Evolutionary conservation across 2,329 filamentous ascomycete genomes (phyloP), one percentile per base, ranked within the genome.

Genomic region (Dothistroma pini): DNA sequence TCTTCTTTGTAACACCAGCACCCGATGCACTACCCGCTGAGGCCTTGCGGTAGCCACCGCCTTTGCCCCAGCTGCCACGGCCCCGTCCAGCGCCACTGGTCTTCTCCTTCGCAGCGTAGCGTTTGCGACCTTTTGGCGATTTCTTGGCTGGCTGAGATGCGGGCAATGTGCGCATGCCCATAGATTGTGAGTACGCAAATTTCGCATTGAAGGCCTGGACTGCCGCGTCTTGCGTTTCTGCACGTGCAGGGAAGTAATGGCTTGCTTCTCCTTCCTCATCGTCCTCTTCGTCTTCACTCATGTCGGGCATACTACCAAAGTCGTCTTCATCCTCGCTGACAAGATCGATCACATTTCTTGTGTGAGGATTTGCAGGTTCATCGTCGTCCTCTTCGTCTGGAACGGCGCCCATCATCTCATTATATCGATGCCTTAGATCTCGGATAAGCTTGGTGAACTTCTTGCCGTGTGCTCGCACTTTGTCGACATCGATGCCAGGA

Each of bases 401-500:
- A 16, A 57, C 56, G n/a, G 48, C 76, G 71, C 53, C 72, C 66
- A 70, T 80, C 76, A 69, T 82, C 70, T 57, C 75, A 75, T 70
- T 58, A 67, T 76, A 65, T 63, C 69, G 55, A 64, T 72, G 25
- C 60, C 69, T 66, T 35, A 59, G 65, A 2, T 76, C 75, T 56
- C 78, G 76, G 52, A 92, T 77, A 5, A 91, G 73, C 0, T 80
- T 78, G 41, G 89, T 72, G 63, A 93, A 85, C 57, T 78, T 80
- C 35, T 75, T 76, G 8, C 89, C 89, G 70, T 87, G 86, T 1
- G 79, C 77, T 50, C 79, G 71, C 25, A 91, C 87, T 70, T 86
- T 88, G 29, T 86, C 83, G 1, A 72, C 65, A 57, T 88, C 82
- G 60, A 93, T 87, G 10, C 82, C 84, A 0, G 81, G 81, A 54